Base-by-base conservation (phyloP, 202 grass and related monocot species). In the Schoenoplectus triqueter region DNA sequence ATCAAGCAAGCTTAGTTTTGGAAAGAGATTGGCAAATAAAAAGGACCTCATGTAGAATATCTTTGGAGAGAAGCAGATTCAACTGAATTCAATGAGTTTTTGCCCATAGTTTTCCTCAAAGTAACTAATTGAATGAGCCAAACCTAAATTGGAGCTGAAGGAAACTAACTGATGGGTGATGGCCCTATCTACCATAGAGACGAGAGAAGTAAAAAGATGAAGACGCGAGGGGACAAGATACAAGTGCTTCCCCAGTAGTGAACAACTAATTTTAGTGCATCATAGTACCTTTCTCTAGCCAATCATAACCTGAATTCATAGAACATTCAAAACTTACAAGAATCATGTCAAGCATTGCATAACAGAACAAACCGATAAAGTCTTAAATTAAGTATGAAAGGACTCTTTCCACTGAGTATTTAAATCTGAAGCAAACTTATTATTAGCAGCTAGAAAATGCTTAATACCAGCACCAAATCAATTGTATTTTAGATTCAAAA, bases 361-460 rank as follows among this genome's bases (percentile, higher is more conserved):
- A 78, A 76, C 73, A 56, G 0, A 78, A 60, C 74, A 59, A 41
- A 78, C 21, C 2, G 13, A 42, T 59, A 78, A 54, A 5, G 14
- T 78, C 42, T 49, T 44, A 60, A 60, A 61, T 78, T 45, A 40
- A 44, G 55, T 68, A 59, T 10, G 66, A 70, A 66, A 55, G 45
- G 18, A 39, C n/a, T 22, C 60, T 66, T 42, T 42, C 20, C 31
- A 42, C 21, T 64, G 45, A 66, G 40, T 22, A 66, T 51, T 57
- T 80, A 41, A 72, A 47, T 62, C 42, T 62, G 77, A 63, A 20
- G 0, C 47, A 40, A 41, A 17, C 21, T 83, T 70, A 82, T 83
- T 52, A 22, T 42, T 22, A 68, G 64, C 65, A 70, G 10, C 56
- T 47, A 80, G 6, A 41, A 80, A 49, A 65, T 9, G 18, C 13